Conservation (phyloP, 1,284 basidiomycete species). For the Ganoderma meredithae region DNA sequence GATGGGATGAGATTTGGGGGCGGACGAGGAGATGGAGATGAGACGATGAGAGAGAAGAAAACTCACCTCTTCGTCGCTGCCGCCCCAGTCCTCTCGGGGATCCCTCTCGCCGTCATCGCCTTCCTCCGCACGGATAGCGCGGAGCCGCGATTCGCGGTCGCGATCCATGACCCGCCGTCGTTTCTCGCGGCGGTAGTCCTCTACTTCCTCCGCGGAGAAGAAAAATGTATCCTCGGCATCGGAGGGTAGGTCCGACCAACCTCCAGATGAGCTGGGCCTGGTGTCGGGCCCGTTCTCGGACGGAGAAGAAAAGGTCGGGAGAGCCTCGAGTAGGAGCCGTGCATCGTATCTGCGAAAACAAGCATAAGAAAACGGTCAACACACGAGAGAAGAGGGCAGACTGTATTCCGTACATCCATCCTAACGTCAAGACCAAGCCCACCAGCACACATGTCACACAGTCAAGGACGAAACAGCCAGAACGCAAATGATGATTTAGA, state of each 20-base stretch:
- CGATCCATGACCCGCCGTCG: constrained; percentile 67
- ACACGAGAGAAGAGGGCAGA: constrained; percentile 21
- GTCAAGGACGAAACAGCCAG: constrained; percentile 18
- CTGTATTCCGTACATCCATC: constrained; percentile 4
- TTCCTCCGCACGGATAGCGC: constrained; percentile 55
- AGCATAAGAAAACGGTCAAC: constrained; percentile 7
- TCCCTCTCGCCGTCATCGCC: constrained; percentile 45
- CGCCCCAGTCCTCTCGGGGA: constrained; percentile 66
- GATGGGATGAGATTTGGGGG: too few species aligned
- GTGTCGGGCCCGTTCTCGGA: constrained; percentile 7
- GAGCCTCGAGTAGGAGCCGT: constrained; percentile 70
- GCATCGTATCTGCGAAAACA: constrained; percentile 73
- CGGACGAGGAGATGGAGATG: neutral
- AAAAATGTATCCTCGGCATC: constrained; percentile 86
- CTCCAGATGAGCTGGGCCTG: constrained; percentile 55
- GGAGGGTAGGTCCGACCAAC: constrained; percentile 85
- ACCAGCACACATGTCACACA: constrained; percentile 2
- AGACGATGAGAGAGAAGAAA: neutral
- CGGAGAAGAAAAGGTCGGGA: constrained; percentile 40
- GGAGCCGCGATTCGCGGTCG: constrained; percentile 67
- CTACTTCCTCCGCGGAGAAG: constrained; percentile 69
- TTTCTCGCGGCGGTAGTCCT: constrained; percentile 72
- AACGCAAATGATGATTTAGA: constrained; percentile 16
- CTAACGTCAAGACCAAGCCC: neutral
- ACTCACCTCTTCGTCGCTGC: constrained; percentile 76